Base-by-base conservation (phyloP, 2,329 filamentous ascomycete species). In the Ceratocystis colombiana region DNA sequence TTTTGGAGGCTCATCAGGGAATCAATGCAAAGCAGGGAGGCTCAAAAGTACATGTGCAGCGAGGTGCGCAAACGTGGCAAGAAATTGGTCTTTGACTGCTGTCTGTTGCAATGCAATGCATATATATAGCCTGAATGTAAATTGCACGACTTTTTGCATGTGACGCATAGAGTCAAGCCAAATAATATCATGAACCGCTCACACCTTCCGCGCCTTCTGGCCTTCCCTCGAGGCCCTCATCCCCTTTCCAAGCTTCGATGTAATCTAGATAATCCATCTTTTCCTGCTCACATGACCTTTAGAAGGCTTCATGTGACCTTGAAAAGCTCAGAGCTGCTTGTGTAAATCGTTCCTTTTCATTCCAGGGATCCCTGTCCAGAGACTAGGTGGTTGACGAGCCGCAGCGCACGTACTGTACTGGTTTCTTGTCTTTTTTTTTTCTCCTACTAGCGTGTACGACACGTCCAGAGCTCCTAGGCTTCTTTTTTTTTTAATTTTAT, bases 231-330 rank as follows among this genome's bases (percentile, higher is more conserved):
- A 17, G 28, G 5, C 25, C 20, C 22, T 20, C 46, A 44, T n/a
- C 46, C 41, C 41, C 61, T 30, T 48, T 48, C 12, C 17, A 46
- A 20, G 41, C 5, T 33, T 17, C 33, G 4, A 48, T 33, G 22
- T 20, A 44, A 22, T 45, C 20, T 45, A 63, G 46, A 63, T 33
- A 17, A 33, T 20, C 50, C 25, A 48, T 63, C 25, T 63, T 41
- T 63, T 44, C 41, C 6, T 46, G 61, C 41, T 50, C 61, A 63
- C 61, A 63, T 63, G 61, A 63, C 61, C 61, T 63, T 28, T 50
- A 33, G 12, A 30, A 48, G 12, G 30, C 37, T 46, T 17, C 61
- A 63, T 63, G 61, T 63, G 61, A 63, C 61, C 61, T 62, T 17
- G 44, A 46, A 63, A 63, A 22, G 61, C 44, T 48, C 45, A 63